phyloP scores from a whole-genome alignment of 345 rosid genomes.

The Populus davidiana region DNA sequence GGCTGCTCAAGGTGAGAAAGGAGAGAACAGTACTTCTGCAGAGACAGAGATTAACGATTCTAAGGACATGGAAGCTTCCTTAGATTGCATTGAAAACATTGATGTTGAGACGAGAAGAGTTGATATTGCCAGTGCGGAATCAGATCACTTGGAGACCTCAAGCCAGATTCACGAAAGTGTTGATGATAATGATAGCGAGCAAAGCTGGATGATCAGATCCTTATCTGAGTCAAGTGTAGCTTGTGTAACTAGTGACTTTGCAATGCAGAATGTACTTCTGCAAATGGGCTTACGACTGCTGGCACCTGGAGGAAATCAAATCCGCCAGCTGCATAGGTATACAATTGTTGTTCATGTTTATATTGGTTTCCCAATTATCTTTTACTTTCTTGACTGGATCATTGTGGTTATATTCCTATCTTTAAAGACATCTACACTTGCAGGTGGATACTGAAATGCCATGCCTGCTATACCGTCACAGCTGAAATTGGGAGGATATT shows the following conservation, averaged over 20 bases:
- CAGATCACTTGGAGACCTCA: constrained; percentile 43
- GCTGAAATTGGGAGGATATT: constrained; percentile 76
- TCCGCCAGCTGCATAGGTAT: constrained; percentile 84
- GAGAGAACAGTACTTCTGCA: constrained; percentile 14
- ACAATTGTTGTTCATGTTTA: constrained; percentile 1
- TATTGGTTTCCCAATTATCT: neutral
- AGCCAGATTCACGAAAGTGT: constrained; percentile 54
- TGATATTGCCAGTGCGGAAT: constrained; percentile 28
- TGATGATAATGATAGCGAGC: constrained; percentile 74
- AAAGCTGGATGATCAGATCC: constrained; percentile 81
- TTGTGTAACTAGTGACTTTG: constrained; percentile 87
- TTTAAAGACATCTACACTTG: constrained; percentile 12
- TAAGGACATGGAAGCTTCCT: constrained; percentile 9
- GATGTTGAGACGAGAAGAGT: constrained; percentile 29
- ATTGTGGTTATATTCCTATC: constrained; percentile 8
- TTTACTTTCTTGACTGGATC: neutral
- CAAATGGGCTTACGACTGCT: constrained; percentile 92
- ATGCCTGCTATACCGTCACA: constrained; percentile 91
- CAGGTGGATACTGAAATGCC: constrained; percentile 95
- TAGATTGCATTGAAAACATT: constrained; percentile 22
- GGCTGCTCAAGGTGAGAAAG: constrained; percentile 39
- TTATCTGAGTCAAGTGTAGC: constrained; percentile 93
- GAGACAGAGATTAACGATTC: constrained; percentile 14
- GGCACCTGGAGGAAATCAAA: constrained; percentile 91
- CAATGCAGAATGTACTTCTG: constrained; percentile 94